A percentile compares a stretch with the other conserved stretches of the same genome.
Evolutionary conservation across 1,139 yeast genomes (phyloP).

Genomic region (Magnusiomyces clavatus): DNA sequence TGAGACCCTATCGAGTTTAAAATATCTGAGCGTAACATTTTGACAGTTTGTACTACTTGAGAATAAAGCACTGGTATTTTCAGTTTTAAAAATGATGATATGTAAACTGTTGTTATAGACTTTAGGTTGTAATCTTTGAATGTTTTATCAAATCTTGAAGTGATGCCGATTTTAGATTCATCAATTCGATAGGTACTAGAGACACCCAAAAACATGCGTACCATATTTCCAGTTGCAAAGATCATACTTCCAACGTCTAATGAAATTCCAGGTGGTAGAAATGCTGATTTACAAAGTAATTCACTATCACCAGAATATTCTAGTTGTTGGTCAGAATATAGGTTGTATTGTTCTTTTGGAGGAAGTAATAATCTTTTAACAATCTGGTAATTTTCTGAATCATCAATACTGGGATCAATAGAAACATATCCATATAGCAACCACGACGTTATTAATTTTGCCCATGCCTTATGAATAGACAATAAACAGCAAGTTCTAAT

Average conservation of each 20-base stretch:
- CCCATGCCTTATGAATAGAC: slow-evolving; percentile 23
- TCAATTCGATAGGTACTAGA: slow-evolving; percentile 3
- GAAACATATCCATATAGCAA: slow-evolving; percentile 22
- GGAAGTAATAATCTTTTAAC: slow-evolving; percentile 7
- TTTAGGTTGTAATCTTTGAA: slow-evolving; percentile 5
- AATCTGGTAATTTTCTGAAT: slow-evolving; percentile 18
- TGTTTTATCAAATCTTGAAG: slow-evolving; percentile 8
- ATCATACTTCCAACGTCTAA: slow-evolving; percentile 8
- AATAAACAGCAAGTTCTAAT: slow-evolving; percentile 17
- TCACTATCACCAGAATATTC: background rate
- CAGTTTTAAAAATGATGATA: background rate
- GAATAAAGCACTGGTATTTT: slow-evolving; percentile 16
- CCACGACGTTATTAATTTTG: slow-evolving; percentile 23
- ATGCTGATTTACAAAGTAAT: slow-evolving; percentile 8
- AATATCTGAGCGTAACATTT: background rate
- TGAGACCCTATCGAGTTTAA: background rate
- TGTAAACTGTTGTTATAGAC: too few species aligned
- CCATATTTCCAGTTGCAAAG: slow-evolving; percentile 11
- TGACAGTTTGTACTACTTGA: slow-evolving; percentile 13
- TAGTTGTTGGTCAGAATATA: slow-evolving; percentile 17
- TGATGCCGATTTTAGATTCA: slow-evolving; percentile 5
- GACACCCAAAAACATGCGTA: background rate
- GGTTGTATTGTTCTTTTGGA: slow-evolving; percentile 13
- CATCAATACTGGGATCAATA: slow-evolving; percentile 13
- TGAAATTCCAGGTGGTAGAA: slow-evolving; percentile 11